Evolutionary conservation across 2,329 filamentous ascomycete species (phyloP), one percentile per base, ranked within the genome.

Genomic region (Aureobasidium sp.): DNA sequence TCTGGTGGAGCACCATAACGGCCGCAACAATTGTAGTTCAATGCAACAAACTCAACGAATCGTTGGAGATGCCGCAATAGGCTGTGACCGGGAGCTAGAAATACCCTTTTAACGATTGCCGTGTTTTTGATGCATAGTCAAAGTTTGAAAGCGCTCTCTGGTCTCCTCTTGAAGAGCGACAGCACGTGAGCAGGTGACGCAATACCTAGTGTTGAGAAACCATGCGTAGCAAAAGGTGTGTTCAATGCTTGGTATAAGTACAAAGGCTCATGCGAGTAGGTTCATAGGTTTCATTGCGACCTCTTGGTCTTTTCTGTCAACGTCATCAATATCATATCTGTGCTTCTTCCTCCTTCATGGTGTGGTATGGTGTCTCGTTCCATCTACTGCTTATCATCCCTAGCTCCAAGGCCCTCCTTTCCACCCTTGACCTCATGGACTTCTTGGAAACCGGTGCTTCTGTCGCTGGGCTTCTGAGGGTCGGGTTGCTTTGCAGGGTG

Each of bases 401-500:
- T 61, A 4, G 40, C 50, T 2, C 60, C 68, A 61, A 69, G 33
- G 2, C 71, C 70, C 40, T 68, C 68, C 63, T 73, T 72, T 27
- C 72, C 71, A 9, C 72, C 71, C 53, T 70, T 64, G 2, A 73
- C 69, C 8, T 68, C 69, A 37, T 61, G 37, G 11, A 61, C 55
- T 40, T 67, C 61, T 17, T 64, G 49, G 54, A 74, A 72, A 0
- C 72, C 72, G 19, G 72, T 74, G 35, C 57, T 69, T 45, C 70
- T 62, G 1, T 62, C 66, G 5, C 70, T 70, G 62, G 70, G 57
- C 19, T 62, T 60, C 62, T 74, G 72, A 8, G 65, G 55, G 55
- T 74, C 72, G 0, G 72, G 72, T 54, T 74, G 72, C 61, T 74
- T 74, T 0, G 72, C 71, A 1, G 72, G 73, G 57, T 74, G 71